A percentile compares a stretch with the other conserved stretches of the same genome.
phyloP scores from a whole-genome alignment of 2,329 filamentous ascomycete species.

The Cryphonectria naterciae region DNA sequence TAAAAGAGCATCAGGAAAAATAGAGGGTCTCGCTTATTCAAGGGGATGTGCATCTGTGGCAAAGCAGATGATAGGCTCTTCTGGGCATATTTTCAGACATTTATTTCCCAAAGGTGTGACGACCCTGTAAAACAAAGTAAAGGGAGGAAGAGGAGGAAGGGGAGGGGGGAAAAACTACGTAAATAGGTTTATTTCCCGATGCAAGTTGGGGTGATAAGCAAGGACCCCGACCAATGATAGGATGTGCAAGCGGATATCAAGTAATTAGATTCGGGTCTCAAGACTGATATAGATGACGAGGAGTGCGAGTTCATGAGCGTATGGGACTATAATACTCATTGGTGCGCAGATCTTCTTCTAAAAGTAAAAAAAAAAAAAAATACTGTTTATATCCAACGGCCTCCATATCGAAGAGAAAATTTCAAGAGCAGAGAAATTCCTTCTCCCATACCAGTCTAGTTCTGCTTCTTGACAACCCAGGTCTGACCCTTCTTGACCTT shows the following conservation, averaged over 20 bases:
- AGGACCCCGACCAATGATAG: neutral
- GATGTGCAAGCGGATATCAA: neutral
- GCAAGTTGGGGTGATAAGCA: neutral
- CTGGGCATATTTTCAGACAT: neutral
- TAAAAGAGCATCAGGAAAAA: neutral
- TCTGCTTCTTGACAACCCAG: constrained; percentile 18
- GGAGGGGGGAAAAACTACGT: no score
- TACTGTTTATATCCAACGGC: neutral
- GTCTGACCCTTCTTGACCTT: constrained; percentile 16
- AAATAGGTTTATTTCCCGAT: neutral
- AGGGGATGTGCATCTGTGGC: neutral
- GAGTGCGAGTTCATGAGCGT: neutral
- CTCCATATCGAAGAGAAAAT: neutral
- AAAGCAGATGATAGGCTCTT: neutral
- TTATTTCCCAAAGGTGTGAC: neutral
- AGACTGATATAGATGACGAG: neutral
- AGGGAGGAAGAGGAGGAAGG: no score
- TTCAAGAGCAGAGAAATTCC: neutral
- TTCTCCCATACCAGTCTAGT: neutral
- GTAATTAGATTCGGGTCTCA: neutral
- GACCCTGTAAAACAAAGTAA: neutral
- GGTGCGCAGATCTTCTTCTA: neutral
- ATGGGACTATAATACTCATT: neutral
- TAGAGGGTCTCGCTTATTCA: neutral
- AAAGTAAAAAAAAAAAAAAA: neutral